Evolutionary conservation across 2,329 filamentous ascomycete genomes (phyloP), one percentile per base, ranked within the genome.

Genomic region (Fusarium secorum): DNA sequence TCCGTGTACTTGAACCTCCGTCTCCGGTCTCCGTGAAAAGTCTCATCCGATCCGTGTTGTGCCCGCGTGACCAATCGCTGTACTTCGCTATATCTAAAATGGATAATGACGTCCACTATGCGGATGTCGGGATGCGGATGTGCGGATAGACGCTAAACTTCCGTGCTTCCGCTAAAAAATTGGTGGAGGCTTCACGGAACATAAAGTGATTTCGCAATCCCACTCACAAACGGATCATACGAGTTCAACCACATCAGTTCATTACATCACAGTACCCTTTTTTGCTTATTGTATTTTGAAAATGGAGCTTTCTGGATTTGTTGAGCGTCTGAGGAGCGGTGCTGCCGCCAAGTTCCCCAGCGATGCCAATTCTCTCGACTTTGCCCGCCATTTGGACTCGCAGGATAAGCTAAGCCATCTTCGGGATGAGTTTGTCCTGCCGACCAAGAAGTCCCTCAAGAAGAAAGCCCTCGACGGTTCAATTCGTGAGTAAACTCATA

Each of bases 371-470:
- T 81, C 84, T 1, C 68, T 83, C 10, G 83, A 83, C 10, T 89
- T 84, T 77, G 87, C 87, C 4, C 78, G 77, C 66, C 72, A 74
- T 46, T 83, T 92, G 10, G 91, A 93, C 78, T 79, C 81, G 0
- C 83, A 88, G 72, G 91, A 93, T 76, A 80, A 84, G n/a, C 79
- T 94, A 41, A 80, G 82, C 20, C 81, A 85, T 61, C 85, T 93
- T 59, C 87, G 93, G 35, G 81, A 89, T 28, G 87, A 95, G 73
- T 97, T 95, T 78, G 86, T 91, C 51, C 90, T 97, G 48, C 94
- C 94, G 1, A 91, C 91, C 6, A 93, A 90, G 78, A 84, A 83
- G 14, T 93, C 94, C 42, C 81, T 96, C 48, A 90, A 87, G 78
- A 87, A 91, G 70, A 90, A 85, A 69, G 88, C 85, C 1, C 79